These are phyloP conservation scores for Crithidia sp. DNA, from an alignment of 208 protist genomes.

Conservation along the genomic window DNA sequence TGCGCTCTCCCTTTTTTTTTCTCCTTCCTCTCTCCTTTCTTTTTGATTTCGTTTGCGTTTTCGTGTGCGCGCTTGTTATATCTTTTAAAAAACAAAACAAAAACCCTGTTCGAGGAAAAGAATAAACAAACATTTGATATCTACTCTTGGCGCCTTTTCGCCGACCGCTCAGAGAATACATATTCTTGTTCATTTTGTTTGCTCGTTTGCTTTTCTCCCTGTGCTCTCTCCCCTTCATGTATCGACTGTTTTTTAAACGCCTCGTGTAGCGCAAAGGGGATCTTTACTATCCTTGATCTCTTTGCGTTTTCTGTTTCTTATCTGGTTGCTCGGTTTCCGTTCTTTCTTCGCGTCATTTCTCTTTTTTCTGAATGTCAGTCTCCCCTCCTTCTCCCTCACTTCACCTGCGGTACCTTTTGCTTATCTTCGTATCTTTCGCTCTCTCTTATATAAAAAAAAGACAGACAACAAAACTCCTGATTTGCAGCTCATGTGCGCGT, in stretches of 20 bases:
- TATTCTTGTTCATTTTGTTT: background rate
- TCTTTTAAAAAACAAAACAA: conserved; percentile 3
- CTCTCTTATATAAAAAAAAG: background rate
- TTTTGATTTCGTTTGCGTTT: conserved; percentile 4
- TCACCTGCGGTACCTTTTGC: background rate
- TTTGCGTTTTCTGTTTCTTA: background rate
- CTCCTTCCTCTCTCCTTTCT: background rate
- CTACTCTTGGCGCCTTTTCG: too few relatives aligned
- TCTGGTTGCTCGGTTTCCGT: background rate
- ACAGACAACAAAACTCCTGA: background rate
- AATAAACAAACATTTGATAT: too few relatives aligned
- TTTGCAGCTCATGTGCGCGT: too few relatives aligned
- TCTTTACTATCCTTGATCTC: background rate
- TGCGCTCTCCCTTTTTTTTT: background rate
- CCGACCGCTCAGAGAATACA: too few relatives aligned
- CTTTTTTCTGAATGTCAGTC: background rate
- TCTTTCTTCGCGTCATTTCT: background rate
- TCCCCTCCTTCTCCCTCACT: background rate
- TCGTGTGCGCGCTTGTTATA: background rate
- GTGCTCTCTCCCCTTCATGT: background rate
- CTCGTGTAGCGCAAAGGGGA: too few relatives aligned
- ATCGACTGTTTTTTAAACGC: background rate
- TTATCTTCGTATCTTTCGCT: background rate
- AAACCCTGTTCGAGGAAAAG: too few relatives aligned
- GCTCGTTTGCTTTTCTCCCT: background rate